phyloP scores from a whole-genome alignment of 1,284 basidiomycete genomes.

The Ustanciosporium gigantosporum region DNA sequence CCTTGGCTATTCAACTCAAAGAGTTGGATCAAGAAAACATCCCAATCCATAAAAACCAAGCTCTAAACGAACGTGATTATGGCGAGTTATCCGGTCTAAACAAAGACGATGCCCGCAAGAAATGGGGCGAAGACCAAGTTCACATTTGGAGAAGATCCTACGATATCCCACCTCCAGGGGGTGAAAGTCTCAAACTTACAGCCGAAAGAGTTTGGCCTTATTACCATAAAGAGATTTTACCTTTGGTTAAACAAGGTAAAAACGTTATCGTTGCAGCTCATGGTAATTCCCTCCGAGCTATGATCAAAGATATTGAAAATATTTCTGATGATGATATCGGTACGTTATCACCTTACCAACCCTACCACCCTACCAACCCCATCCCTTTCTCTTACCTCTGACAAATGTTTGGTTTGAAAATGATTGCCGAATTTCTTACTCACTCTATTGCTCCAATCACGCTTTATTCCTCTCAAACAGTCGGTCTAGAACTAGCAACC shows the following conservation, averaged over 20 bases:
- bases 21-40: conserved; percentile 62
- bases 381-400: not conserved
- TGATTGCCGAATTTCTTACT: not conserved
- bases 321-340: conserved; percentile 61
- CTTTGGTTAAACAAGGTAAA: conserved; percentile 61
- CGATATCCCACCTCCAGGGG: conserved; percentile 63
- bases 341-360: conserved; percentile 6
- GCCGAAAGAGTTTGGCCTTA: conserved; percentile 63
- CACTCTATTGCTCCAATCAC: not conserved
- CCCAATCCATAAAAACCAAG: conserved; percentile 61
- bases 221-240: conserved; percentile 62
- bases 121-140: conserved; percentile 64
- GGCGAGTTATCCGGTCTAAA: conserved; percentile 63
- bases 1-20: conserved; percentile 63
- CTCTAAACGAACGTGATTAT: conserved; percentile 64
- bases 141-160: conserved; percentile 62
- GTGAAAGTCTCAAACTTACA: conserved; percentile 63
- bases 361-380: not conserved
- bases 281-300: conserved; percentile 63
- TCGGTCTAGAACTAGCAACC: conserved; percentile 62
- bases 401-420: too few relatives aligned
- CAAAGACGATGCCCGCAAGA: conserved; percentile 63
- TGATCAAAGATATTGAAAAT: conserved; percentile 63
- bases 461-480: conserved; percentile 9
- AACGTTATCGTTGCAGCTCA: conserved; percentile 63